Evolutionary conservation across 2,329 filamentous ascomycete genomes (phyloP), one percentile per base, ranked within the genome.

Genomic region (Nothophaeocryptopus gaeumannii): DNA sequence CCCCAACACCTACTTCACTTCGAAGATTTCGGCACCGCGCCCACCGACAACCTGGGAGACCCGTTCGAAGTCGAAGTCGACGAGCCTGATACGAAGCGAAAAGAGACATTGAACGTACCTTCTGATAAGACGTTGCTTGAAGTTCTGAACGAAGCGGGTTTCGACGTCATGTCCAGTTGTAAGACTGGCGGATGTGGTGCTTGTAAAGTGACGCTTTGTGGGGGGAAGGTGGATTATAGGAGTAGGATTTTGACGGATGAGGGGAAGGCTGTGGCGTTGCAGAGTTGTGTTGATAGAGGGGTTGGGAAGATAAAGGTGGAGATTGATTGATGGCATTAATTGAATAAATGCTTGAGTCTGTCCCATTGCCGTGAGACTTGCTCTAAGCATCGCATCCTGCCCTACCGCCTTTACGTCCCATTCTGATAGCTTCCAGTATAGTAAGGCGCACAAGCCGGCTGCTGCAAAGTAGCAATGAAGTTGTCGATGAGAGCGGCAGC

Each of bases 31-130:
- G 68, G 70, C 1, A 76, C 78, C 16, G 33, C 44, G 8, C 30
- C 38, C 3, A 1, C 73, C 77, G 14, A 69, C 73, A 0, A 48
- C 15, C 72, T 73, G 0, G 82, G 82, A 0, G 80, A 84, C 57
- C 77, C 81, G 0, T 86, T 85, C 54, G 77, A 80, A 35, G 82
- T 72, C 0, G 73, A 79, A 39, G 71, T 85, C 0, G 63, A 66
- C 5, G 76, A 78, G n/a, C 47, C 50, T 0, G 50, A 53, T 7
- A 45, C 59, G 2, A 40, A 39, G 7, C 54, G 63, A 34, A 51
- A 63, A 39, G 73, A 67, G 55, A 64, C 68, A 1, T 51, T 85
- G 5, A 64, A 72, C 12, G 78, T 77, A 0, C 68, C 64, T 1
- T 66, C 69, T 1, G 66, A 72, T 2, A 65, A 73, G 39, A 69